Percentiles rank a stretch among this genome's conserved stretches.
phyloP scores from a whole-genome alignment of 108 stramenopile species.

The Stephanodiscus triporus region DNA sequence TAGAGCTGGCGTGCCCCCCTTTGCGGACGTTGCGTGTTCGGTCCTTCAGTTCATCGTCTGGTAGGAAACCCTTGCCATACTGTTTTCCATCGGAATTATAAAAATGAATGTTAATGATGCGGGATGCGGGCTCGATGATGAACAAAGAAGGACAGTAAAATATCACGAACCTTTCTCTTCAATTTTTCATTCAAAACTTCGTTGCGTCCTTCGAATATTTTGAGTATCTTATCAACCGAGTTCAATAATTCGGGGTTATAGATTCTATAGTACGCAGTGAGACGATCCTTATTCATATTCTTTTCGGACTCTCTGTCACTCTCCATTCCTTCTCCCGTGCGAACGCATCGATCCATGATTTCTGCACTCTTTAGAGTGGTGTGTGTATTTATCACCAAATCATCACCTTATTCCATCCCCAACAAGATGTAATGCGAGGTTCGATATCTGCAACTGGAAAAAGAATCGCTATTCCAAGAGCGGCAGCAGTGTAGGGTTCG shows the following conservation, averaged over 20 bases:
- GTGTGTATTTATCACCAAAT: too few relatives aligned
- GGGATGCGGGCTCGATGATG: neutral
- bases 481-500: too few relatives aligned
- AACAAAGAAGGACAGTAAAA: neutral
- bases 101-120: neutral
- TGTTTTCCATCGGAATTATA: neutral
- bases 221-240: slow-evolving; percentile 77
- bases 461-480: too few relatives aligned
- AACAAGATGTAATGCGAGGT: too few relatives aligned
- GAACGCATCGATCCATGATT: slow-evolving; percentile 38
- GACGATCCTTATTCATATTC: slow-evolving; percentile 65
- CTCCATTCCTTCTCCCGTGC: slow-evolving; percentile 62
- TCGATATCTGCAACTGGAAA: too few relatives aligned
- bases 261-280: slow-evolving; percentile 79
- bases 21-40: slow-evolving; percentile 47
- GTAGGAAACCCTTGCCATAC: slow-evolving; percentile 83
- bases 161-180: slow-evolving; percentile 54
- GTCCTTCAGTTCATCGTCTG: slow-evolving; percentile 60
- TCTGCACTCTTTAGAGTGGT: too few relatives aligned
- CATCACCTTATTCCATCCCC: too few relatives aligned
- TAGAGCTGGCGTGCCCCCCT: too few relatives aligned
- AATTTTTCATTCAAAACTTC: slow-evolving; percentile 80
- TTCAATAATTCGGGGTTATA: slow-evolving; percentile 74
- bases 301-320: slow-evolving; percentile 61
- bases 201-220: slow-evolving; percentile 71